Evolutionary conservation across 2,329 filamentous ascomycete species (phyloP).

Genomic region (Cordyceps farinosa): DNA sequence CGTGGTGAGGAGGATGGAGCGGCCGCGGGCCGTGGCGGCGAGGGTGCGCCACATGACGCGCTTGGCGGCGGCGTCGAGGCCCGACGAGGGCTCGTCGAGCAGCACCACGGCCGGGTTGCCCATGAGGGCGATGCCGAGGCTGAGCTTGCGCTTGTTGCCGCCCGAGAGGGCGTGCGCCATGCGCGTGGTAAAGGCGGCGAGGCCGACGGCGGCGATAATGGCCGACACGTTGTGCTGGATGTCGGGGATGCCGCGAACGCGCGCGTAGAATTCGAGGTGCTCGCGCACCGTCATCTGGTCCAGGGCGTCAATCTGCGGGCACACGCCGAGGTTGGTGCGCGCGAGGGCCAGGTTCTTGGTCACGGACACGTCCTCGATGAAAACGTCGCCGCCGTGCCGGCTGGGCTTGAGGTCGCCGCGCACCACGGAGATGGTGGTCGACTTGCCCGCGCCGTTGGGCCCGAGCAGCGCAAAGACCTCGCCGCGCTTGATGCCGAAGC

Average conservation of each 20-base stretch:
- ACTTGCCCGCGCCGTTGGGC: constrained; percentile 89
- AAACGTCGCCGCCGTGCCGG: constrained; percentile 68
- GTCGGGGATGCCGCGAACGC: constrained; percentile 72
- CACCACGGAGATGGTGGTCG: constrained; percentile 83
- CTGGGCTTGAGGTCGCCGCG: constrained; percentile 81
- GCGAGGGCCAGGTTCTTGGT: constrained; percentile 68
- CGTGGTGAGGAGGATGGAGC: too few species aligned
- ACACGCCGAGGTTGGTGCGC: constrained; percentile 79
- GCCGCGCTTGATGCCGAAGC: constrained; percentile 73
- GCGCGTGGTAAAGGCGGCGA: constrained; percentile 65
- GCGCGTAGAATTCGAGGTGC: constrained; percentile 84
- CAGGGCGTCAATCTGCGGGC: constrained; percentile 83
- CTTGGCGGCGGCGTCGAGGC: constrained; percentile 87
- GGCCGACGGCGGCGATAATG: constrained; percentile 76
- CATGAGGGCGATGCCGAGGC: constrained; percentile 84
- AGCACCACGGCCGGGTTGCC: constrained; percentile 85
- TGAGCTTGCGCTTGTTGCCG: constrained; percentile 91
- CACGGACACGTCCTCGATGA: constrained; percentile 75
- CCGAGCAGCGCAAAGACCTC: constrained; percentile 88
- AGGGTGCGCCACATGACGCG: constrained; percentile 91
- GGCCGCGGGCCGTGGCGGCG: constrained; percentile 66
- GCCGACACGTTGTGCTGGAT: constrained; percentile 73
- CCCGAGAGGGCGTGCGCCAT: constrained; percentile 80
- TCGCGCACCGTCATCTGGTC: constrained; percentile 88
- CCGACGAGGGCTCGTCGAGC: constrained; percentile 83